Conservation (phyloP, 2,329 filamentous ascomycete genomes). For the Monosporascus sp. region DNA sequence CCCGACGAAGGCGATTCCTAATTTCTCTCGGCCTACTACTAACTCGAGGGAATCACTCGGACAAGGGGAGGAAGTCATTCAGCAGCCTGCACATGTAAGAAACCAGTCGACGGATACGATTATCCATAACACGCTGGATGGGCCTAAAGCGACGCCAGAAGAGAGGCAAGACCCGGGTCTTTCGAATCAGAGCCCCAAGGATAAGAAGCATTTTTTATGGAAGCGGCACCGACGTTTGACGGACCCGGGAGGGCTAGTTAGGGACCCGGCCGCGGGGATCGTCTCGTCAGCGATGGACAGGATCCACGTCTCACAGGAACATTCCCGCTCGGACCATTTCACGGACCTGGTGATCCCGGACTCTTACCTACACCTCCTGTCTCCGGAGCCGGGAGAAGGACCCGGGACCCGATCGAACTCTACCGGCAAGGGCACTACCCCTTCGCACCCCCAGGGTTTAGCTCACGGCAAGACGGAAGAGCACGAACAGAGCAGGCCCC, state of each 20-base stretch:
- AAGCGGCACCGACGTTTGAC: constrained; percentile 19
- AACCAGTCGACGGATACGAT: constrained; percentile 22
- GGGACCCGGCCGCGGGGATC: constrained; percentile 5
- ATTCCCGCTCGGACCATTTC: constrained; percentile 15
- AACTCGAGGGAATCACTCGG: neutral
- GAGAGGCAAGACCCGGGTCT: constrained; percentile 1
- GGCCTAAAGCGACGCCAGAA: neutral
- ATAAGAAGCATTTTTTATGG: constrained; percentile 28
- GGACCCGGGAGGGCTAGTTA: constrained; percentile 17
- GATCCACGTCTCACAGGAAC: constrained; percentile 7
- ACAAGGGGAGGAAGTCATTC: too few relatives aligned
- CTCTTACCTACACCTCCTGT: constrained; percentile 17
- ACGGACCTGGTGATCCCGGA: constrained; percentile 23
- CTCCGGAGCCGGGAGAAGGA: constrained; percentile 7
- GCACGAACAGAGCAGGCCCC: constrained; percentile 5
- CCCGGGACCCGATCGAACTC: constrained; percentile 5
- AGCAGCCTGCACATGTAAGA: neutral
- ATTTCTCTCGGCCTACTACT: neutral
- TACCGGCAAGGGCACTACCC: constrained; percentile 5
- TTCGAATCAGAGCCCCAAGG: constrained; percentile 10
- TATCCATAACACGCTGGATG: constrained; percentile 14
- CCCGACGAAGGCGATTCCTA: neutral
- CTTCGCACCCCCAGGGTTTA: constrained; percentile 3
- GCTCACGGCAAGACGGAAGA: constrained; percentile 2
- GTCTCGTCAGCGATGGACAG: constrained; percentile 12